A percentile compares a stretch with the other conserved stretches of the same genome.
These are phyloP conservation scores for Umbelopsis sp. DNA, from an alignment of 371 early-diverging fungal genomes.

Conservation along the genomic window DNA sequence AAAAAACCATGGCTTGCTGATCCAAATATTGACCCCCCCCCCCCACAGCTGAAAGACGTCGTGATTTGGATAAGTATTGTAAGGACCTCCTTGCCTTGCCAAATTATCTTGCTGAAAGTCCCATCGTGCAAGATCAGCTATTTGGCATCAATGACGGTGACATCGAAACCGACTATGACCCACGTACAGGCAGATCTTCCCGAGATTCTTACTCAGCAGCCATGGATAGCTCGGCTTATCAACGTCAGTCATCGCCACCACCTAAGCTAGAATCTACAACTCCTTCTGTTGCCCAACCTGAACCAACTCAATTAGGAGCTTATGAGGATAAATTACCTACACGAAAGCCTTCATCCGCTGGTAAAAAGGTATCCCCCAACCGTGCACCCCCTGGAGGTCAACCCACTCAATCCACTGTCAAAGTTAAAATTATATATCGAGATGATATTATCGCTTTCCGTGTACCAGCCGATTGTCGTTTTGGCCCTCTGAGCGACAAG, in stretches of 20 bases:
- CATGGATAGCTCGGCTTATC: conserved; percentile 15
- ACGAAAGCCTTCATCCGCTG: conserved; percentile 16
- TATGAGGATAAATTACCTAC: background rate
- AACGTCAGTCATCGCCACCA: conserved; percentile 5
- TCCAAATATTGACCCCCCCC: conserved; percentile 12
- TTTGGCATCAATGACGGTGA: conserved; percentile 74
- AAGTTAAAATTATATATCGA: conserved; percentile 71
- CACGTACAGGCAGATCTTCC: conserved; percentile 20
- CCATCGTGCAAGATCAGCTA: conserved; percentile 58
- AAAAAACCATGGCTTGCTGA: background rate
- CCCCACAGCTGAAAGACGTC: conserved; percentile 56
- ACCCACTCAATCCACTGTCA: conserved; percentile 39
- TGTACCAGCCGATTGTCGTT: conserved; percentile 61
- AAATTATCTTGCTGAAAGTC: conserved; percentile 56
- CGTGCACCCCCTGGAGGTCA: conserved; percentile 11
- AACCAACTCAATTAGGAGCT: background rate
- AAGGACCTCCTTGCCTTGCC: conserved; percentile 67
- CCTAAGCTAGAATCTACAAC: background rate
- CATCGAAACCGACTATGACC: conserved; percentile 59
- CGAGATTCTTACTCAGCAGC: conserved; percentile 15
- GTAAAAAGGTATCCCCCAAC: conserved; percentile 2
- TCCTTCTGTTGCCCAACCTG: background rate
- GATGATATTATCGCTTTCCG: conserved; percentile 79
- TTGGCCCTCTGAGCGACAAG: conserved; percentile 57
- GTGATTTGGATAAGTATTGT: conserved; percentile 74